Evolutionary conservation across 805 yeast species (phyloP).

Genomic region (Vanderwaltozyma verrucispora): DNA sequence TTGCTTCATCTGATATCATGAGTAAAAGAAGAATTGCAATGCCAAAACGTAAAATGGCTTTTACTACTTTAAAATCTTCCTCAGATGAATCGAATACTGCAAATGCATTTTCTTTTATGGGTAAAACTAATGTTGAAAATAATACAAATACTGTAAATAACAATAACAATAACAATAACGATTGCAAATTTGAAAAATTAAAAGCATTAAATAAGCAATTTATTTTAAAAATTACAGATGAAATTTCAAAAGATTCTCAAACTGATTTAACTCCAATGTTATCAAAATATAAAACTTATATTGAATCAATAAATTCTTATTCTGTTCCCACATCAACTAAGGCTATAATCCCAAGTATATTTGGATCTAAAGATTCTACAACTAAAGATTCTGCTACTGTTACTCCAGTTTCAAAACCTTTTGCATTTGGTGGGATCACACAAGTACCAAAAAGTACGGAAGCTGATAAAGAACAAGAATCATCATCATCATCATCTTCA

Average conservation of each 20-base stretch:
- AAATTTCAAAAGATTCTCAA: slow-evolving; percentile 35
- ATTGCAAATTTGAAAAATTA: slow-evolving; percentile 37
- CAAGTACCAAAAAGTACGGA: background rate
- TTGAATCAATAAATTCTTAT: slow-evolving; percentile 23
- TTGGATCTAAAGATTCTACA: too few relatives aligned
- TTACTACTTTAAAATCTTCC: background rate
- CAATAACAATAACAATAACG: slow-evolving; percentile 1
- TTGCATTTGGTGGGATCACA: background rate
- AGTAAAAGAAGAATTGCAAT: slow-evolving; percentile 60
- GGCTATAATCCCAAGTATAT: background rate
- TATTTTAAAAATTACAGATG: slow-evolving; percentile 35
- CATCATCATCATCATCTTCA: background rate
- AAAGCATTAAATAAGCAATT: slow-evolving; percentile 61
- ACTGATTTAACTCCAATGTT: slow-evolving; percentile 47
- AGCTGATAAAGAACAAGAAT: background rate
- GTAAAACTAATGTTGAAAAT: slow-evolving; percentile 4
- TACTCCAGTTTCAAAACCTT: background rate
- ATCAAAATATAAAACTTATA: slow-evolving; percentile 48
- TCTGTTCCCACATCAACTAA: slow-evolving; percentile 3
- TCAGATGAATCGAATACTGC: slow-evolving; percentile 11
- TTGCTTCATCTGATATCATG: slow-evolving; percentile 53
- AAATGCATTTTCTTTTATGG: slow-evolving; percentile 11
- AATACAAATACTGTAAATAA: background rate
- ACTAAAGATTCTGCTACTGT: background rate
- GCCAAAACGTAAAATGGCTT: slow-evolving; percentile 37